Percentiles rank a stretch among this genome's conserved stretches.
These are phyloP conservation scores for Buxus sempervirens DNA, from an alignment of 164 flowering plant species.

Conservation along the genomic window DNA sequence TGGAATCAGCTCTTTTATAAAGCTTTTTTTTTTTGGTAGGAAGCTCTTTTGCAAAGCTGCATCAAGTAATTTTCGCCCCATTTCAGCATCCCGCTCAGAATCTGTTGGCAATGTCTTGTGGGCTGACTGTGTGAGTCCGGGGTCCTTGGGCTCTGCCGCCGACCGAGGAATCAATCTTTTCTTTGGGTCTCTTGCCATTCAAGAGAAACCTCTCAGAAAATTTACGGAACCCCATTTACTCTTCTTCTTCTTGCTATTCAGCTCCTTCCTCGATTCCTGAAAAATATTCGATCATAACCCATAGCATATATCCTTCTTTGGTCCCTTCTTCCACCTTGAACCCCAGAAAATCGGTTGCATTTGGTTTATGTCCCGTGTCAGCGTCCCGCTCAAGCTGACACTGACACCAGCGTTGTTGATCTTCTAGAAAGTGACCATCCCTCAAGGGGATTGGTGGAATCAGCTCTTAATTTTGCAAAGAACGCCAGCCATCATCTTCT, in stretches of 20 bases:
- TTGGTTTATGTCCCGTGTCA: too few species aligned
- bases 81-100: too few species aligned
- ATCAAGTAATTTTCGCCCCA: too few species aligned
- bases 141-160: constrained; percentile 71
- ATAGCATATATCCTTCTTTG: constrained; percentile 37
- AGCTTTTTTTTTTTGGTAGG: too few species aligned
- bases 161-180: constrained; percentile 67
- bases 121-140: constrained; percentile 56
- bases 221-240: constrained; percentile 23
- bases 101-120: constrained; percentile 71
- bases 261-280: constrained; percentile 35
- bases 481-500: too few species aligned
- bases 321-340: constrained; percentile 32
- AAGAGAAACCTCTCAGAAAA: constrained; percentile 47
- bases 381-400: too few species aligned
- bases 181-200: constrained; percentile 44
- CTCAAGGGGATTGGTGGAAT: too few species aligned
- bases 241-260: constrained; percentile 19
- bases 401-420: too few species aligned
- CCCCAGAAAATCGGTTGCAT: constrained; percentile 30
- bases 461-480: too few species aligned
- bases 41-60: too few species aligned
- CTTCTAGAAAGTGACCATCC: too few species aligned
- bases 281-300: constrained; percentile 51
- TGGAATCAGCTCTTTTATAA: too few species aligned